Percentiles rank a stretch among this genome's conserved stretches.
phyloP scores from a whole-genome alignment of 1,284 basidiomycete species.

The Rhodotorula sp. region DNA sequence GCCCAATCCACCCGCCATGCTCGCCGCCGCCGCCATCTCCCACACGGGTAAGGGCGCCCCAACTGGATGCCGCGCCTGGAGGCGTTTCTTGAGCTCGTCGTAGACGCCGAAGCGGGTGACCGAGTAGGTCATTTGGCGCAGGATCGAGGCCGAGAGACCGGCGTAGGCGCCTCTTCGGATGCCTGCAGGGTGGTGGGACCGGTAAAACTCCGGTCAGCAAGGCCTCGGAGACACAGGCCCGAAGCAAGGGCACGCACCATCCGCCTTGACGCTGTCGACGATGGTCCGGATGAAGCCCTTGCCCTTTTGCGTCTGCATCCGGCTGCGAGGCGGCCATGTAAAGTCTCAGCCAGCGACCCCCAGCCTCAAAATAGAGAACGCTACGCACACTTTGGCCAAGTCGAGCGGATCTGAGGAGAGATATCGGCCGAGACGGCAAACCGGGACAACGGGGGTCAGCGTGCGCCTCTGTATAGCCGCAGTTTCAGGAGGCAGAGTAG shows the following conservation, averaged over 20 bases:
- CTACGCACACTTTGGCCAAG: slow-evolving; percentile 42
- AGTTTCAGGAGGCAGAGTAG: neutral
- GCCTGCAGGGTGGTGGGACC: slow-evolving; percentile 17
- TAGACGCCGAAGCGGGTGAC: slow-evolving; percentile 90
- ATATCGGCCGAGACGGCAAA: neutral
- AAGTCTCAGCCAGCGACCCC: neutral
- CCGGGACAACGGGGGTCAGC: slow-evolving; percentile 1
- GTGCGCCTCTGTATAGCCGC: neutral
- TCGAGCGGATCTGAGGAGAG: slow-evolving; percentile 42
- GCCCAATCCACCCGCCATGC: slow-evolving; percentile 33
- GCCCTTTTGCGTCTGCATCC: slow-evolving; percentile 43
- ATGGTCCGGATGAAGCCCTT: slow-evolving; percentile 38
- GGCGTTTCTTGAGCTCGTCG: slow-evolving; percentile 78
- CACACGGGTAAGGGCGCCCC: slow-evolving; percentile 58
- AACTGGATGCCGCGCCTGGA: slow-evolving; percentile 46
- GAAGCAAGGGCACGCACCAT: slow-evolving; percentile 26
- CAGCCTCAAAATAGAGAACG: neutral
- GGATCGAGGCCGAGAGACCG: slow-evolving; percentile 81
- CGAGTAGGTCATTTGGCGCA: slow-evolving; percentile 91
- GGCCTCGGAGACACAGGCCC: neutral
- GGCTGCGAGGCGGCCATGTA: slow-evolving; percentile 14
- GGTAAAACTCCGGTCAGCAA: neutral
- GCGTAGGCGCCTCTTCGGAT: slow-evolving; percentile 43
- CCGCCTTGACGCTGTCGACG: slow-evolving; percentile 30
- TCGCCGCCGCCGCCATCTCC: slow-evolving; percentile 70